These are phyloP conservation scores for Lumnitzera racemosa DNA, from an alignment of 345 rosid genomes.

Conservation along the genomic window DNA sequence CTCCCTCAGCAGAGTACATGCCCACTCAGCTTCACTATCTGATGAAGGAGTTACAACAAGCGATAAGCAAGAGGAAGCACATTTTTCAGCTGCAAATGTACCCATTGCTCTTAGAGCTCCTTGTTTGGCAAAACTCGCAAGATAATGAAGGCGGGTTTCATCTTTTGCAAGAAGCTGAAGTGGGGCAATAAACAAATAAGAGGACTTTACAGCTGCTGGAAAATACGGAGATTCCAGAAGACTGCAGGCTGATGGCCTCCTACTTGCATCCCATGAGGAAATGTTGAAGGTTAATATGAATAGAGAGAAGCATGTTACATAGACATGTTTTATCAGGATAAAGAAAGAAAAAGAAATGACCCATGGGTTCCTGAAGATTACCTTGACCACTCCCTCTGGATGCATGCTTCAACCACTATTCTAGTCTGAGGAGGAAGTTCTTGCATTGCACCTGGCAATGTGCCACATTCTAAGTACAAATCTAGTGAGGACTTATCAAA, in stretches of 20 bases:
- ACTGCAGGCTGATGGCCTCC: conserved; percentile 82
- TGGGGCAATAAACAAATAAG: conserved; percentile 77
- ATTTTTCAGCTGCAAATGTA: conserved; percentile 74
- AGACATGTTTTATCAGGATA: background rate
- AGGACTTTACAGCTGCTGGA: conserved; percentile 67
- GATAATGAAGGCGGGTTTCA: conserved; percentile 62
- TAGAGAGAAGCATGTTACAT: background rate
- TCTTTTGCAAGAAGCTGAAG: conserved; percentile 68
- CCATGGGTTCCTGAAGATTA: conserved; percentile 14
- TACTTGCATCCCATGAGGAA: conserved; percentile 24
- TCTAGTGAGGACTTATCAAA: conserved; percentile 62
- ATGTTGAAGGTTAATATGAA: conserved; percentile 1
- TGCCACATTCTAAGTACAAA: conserved; percentile 37
- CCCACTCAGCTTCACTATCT: conserved; percentile 76
- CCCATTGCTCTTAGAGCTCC: conserved; percentile 89
- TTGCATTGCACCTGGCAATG: conserved; percentile 46
- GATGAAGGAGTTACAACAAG: conserved; percentile 47
- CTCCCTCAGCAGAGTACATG: conserved; percentile 67
- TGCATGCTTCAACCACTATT: conserved; percentile 69
- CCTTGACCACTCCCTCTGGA: conserved; percentile 67
- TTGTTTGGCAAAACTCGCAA: conserved; percentile 76
- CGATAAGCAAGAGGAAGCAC: conserved; percentile 68
- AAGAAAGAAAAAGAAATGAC: background rate
- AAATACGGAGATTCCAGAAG: conserved; percentile 84
- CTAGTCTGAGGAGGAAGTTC: conserved; percentile 72